Evolutionary conservation across 148 eudicot species (phyloP).

Genomic region (Silene uniflora): DNA sequence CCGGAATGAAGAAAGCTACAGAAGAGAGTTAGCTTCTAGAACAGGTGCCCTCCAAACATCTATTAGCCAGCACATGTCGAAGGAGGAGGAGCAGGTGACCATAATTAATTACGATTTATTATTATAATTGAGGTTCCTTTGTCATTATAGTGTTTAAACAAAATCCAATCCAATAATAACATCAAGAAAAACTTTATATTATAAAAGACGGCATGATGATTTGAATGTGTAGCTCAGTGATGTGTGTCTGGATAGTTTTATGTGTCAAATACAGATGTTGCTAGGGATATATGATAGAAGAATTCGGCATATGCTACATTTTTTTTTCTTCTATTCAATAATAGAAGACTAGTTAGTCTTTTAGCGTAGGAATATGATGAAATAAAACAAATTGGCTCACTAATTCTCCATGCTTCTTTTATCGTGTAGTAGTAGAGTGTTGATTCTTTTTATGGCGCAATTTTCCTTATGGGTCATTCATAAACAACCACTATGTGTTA

Average conservation of each 20-base stretch:
- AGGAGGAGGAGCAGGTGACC: slow-evolving; percentile 92
- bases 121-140: not conserved
- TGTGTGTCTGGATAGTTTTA: not conserved
- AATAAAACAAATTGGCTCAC: too few species aligned
- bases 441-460: too few species aligned
- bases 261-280: not conserved
- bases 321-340: not conserved
- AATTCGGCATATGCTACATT: not conserved
- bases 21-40: slow-evolving; percentile 89
- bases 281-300: not conserved
- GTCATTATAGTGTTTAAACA: not conserved
- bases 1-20: slow-evolving; percentile 65
- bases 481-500: not conserved
- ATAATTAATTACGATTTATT: too few species aligned
- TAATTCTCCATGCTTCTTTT: not conserved
- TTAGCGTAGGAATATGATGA: too few species aligned
- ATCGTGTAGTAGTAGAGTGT: too few species aligned
- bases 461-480: not conserved
- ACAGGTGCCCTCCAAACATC: slow-evolving; percentile 92
- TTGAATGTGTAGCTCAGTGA: not conserved
- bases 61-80: slow-evolving; percentile 95
- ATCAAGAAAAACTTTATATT: not conserved
- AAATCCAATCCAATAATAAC: not conserved
- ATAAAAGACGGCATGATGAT: slow-evolving; percentile 1
- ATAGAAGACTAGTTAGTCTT: not conserved